Base-by-base conservation (phyloP, 805 yeast genomes). In the Saccharomycopsis sp. region DNA sequence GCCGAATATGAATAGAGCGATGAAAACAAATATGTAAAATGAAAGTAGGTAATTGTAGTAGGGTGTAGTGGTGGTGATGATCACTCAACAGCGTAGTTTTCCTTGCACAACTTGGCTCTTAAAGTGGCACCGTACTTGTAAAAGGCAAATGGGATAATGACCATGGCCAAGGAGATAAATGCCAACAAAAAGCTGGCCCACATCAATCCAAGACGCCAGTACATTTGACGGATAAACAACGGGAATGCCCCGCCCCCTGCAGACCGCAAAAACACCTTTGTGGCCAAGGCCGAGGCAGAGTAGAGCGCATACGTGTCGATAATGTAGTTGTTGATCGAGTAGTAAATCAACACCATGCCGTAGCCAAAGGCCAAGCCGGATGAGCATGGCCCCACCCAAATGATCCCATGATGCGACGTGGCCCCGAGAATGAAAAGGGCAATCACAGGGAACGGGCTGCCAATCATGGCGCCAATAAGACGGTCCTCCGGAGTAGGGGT, bases 161-260 rank as follows among this genome's bases (percentile, higher is more conserved):
- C 69, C 94, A 82, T 81, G 3, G 81, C 87, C 46, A 82, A 70
- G 13, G 86, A 73, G 51, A 82, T 74, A 53, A 82, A 82, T 0
- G 87, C 89, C 54, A 82, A 64, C 46, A 82, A 64, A 77, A 81
- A 82, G 52, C 78, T 70, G 17, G 87, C 94, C 92, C 92, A 82
- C 49, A 77, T 78, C 39, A 82, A 62, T 4, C 89, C 89, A 53
- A 82, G 60, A 40, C 65, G 74, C 47, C 73, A 72, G 58, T 81
- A 82, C 89, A 82, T 81, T 60, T 80, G 89, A 29, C 77, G 74
- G n/a, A 82, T 75, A 56, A 82, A 81, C 50, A 82, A 64, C 46
- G 89, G 88, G 71, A 82, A 80, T 0, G 87, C 89, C 20, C 87
- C 89, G 65, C 92, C 94, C 53, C 87, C 88, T 16, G 86, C 81